Conservation (phyloP, 2,329 filamentous ascomycete species). For the Phyllosticta citriasiana region DNA sequence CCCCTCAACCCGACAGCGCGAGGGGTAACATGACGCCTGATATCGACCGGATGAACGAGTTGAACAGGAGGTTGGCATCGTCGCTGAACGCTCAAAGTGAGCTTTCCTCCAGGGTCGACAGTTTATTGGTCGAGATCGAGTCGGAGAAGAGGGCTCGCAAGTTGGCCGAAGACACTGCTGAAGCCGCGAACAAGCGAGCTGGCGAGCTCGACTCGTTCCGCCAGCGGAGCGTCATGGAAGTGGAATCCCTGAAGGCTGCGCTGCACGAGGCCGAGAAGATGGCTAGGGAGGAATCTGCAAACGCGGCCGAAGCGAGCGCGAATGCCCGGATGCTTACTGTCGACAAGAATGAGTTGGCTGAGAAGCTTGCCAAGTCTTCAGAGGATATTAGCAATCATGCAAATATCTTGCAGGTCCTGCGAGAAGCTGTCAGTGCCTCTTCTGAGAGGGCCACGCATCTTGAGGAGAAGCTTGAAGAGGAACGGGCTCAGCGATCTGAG, state of each 20-base stretch:
- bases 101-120: conserved; percentile 66
- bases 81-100: conserved; percentile 71
- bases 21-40: conserved; percentile 51
- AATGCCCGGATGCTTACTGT: conserved; percentile 65
- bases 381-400: conserved; percentile 60
- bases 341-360: conserved; percentile 72
- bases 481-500: conserved; percentile 64
- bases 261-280: conserved; percentile 70
- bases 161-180: conserved; percentile 78
- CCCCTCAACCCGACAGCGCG: conserved; percentile 43
- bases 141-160: conserved; percentile 73
- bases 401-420: conserved; percentile 62
- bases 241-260: conserved; percentile 77
- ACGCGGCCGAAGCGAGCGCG: conserved; percentile 65
- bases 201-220: conserved; percentile 74
- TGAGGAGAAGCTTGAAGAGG: conserved; percentile 74
- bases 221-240: conserved; percentile 72
- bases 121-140: conserved; percentile 59
- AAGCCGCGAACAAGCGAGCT: conserved; percentile 73
- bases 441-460: conserved; percentile 65
- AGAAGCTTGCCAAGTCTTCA: conserved; percentile 56
- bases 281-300: conserved; percentile 71
- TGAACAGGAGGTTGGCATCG: conserved; percentile 72
- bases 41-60: conserved; percentile 60
- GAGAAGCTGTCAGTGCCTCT: conserved; percentile 68